Conservation (phyloP, 208 protist species). For the Trypanosoma cruzi region DNA sequence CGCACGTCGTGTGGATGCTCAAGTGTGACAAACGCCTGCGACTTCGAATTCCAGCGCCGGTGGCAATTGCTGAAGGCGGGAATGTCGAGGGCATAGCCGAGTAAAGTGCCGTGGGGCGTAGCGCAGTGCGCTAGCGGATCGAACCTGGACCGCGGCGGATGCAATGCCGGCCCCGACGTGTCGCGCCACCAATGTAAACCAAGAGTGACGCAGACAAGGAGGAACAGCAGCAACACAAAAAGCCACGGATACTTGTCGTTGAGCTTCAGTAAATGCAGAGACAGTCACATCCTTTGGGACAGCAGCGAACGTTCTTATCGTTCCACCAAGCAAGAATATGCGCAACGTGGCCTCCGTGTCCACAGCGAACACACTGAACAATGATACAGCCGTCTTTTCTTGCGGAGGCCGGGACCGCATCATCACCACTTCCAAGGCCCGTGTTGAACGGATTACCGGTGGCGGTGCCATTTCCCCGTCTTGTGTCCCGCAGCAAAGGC, state of each 20-base stretch:
- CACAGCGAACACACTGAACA: constrained; percentile 71
- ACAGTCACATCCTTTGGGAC: constrained; percentile 77
- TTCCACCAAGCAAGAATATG: constrained; percentile 80
- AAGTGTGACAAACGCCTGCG: too few species aligned
- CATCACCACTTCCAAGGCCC: constrained; percentile 10
- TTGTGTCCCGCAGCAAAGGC: constrained; percentile 34
- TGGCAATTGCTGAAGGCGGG: too few species aligned
- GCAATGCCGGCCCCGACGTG: too few species aligned
- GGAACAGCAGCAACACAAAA: too few species aligned
- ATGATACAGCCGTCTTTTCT: constrained; percentile 56
- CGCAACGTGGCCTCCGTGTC: constrained; percentile 77
- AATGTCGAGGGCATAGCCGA: too few species aligned
- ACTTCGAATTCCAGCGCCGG: too few species aligned
- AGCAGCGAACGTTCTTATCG: constrained; percentile 52
- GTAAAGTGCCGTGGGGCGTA: too few species aligned
- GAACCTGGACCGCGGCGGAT: too few species aligned
- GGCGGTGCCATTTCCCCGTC: constrained; percentile 7
- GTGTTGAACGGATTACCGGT: neutral
- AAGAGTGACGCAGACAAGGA: too few species aligned
- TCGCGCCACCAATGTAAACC: too few species aligned
- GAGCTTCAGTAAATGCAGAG: constrained; percentile 56
- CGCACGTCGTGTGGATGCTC: too few species aligned
- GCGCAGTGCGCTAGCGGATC: too few species aligned
- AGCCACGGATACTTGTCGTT: neutral
- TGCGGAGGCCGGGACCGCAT: neutral